phyloP scores from a whole-genome alignment of 164 flowering plant species.

The Cinnamomum micranthum region DNA sequence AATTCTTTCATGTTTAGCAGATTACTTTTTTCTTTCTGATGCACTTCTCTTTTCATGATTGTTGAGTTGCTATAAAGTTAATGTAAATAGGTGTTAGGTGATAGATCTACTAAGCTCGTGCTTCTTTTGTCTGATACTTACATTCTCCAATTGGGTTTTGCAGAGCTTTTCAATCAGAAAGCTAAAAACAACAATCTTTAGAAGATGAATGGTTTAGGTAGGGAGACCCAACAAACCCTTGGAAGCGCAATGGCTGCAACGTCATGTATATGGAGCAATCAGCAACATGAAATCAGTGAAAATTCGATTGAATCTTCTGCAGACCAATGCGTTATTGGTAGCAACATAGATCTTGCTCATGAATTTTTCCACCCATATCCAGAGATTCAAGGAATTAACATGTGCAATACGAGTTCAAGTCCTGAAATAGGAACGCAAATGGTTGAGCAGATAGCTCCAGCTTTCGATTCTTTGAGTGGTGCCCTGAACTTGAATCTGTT shows the following conservation, averaged over 20 bases:
- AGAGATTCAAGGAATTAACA: not conserved
- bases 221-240: constrained; percentile 26
- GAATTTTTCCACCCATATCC: constrained; percentile 1
- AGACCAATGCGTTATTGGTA: not conserved
- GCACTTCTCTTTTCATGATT: not conserved
- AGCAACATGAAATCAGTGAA: constrained; percentile 21
- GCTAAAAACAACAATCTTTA: not conserved
- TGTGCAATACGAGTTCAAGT: not conserved
- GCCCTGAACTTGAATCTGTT: not conserved
- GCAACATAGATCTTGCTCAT: constrained; percentile 15
- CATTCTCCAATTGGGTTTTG: not conserved
- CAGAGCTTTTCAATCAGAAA: not conserved
- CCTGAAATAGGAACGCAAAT: constrained; percentile 14
- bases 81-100: not conserved
- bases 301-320: constrained; percentile 20
- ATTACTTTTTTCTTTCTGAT: not conserved
- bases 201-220: constrained; percentile 39
- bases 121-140: not conserved
- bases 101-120: not conserved
- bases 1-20: not conserved
- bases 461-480: constrained; percentile 5
- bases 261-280: constrained; percentile 29
- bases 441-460: constrained; percentile 14
- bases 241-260: constrained; percentile 7
- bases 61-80: not conserved